Evolutionary conservation across 2,329 filamentous ascomycete species (phyloP).

Genomic region (Exophiala mesophila): DNA sequence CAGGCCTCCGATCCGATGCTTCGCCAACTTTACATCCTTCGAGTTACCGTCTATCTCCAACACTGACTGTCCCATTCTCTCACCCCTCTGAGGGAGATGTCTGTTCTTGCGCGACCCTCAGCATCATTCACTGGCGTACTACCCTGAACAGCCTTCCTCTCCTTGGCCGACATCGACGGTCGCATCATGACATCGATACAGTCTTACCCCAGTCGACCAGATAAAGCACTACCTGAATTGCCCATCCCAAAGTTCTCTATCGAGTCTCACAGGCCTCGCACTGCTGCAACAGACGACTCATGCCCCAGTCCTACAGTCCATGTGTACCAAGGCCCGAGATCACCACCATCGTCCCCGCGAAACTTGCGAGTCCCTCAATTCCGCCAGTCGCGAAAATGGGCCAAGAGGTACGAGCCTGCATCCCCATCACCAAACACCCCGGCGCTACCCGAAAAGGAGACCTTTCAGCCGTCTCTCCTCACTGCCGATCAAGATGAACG

Average conservation of each 20-base stretch:
- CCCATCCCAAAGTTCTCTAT: slow-evolving; percentile 12
- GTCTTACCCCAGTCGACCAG: neutral
- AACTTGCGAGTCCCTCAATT: slow-evolving; percentile 15
- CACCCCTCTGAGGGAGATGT: too few relatives aligned
- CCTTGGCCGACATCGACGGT: neutral
- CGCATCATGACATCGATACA: neutral
- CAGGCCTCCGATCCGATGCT: neutral
- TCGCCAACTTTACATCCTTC: too few relatives aligned
- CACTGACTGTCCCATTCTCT: too few relatives aligned
- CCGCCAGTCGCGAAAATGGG: slow-evolving; percentile 20
- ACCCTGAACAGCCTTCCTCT: too few relatives aligned
- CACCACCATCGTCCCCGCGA: neutral
- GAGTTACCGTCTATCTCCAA: too few relatives aligned
- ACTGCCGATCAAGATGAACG: slow-evolving; percentile 2
- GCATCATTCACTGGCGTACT: neutral
- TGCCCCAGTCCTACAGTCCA: slow-evolving; percentile 11
- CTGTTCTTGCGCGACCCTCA: too few relatives aligned
- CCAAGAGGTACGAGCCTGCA: slow-evolving; percentile 10
- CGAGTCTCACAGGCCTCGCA: neutral
- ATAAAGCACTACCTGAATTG: slow-evolving; percentile 11
- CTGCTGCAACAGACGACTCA: neutral
- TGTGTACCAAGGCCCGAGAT: slow-evolving; percentile 5
- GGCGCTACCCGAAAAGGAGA: neutral
- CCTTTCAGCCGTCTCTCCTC: neutral
- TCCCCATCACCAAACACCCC: slow-evolving; percentile 1